A percentile compares a stretch with the other conserved stretches of the same genome.
Evolutionary conservation across 768 basidiomycete species (phyloP).

Genomic region (Strobilomyces confusus): DNA sequence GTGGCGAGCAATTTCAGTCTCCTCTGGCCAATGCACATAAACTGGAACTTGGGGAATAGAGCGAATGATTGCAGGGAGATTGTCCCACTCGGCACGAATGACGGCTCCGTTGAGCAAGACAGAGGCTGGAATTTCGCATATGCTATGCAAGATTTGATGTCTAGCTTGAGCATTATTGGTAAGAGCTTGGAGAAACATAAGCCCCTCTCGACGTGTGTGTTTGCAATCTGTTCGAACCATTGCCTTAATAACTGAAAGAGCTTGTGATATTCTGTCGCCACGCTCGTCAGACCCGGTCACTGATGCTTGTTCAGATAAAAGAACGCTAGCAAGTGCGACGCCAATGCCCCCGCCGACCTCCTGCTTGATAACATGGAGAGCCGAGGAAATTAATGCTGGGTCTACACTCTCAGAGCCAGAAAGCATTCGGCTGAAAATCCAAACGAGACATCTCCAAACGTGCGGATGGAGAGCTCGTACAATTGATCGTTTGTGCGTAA

Average conservation of each 20-base stretch:
- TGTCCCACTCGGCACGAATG: conserved; percentile 25
- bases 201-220: conserved; percentile 30
- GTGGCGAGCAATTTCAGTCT: conserved; percentile 36
- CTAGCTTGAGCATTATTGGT: conserved; percentile 21
- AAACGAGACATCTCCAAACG: conserved; percentile 53
- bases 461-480: conserved; percentile 39
- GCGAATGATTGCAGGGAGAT: conserved; percentile 27
- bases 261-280: conserved; percentile 29
- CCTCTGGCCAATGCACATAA: conserved; percentile 32
- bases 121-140: conserved; percentile 26
- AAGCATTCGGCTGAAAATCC: conserved; percentile 48
- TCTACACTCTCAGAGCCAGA: conserved; percentile 14
- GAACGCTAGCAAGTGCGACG: conserved; percentile 34
- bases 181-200: conserved; percentile 36
- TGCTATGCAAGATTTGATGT: not conserved
- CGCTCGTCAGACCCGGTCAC: conserved; percentile 7
- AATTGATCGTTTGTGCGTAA: conserved; percentile 31
- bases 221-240: conserved; percentile 32
- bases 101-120: conserved; percentile 45
- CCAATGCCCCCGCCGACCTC: conserved; percentile 46
- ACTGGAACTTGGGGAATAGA: conserved; percentile 23
- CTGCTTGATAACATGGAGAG: conserved; percentile 43
- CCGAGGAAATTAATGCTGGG: conserved; percentile 29
- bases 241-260: conserved; percentile 35
- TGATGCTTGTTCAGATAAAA: conserved; percentile 29